Conservation (phyloP, 306 rosid genomes). For the Gastrolobium bilobum region DNA sequence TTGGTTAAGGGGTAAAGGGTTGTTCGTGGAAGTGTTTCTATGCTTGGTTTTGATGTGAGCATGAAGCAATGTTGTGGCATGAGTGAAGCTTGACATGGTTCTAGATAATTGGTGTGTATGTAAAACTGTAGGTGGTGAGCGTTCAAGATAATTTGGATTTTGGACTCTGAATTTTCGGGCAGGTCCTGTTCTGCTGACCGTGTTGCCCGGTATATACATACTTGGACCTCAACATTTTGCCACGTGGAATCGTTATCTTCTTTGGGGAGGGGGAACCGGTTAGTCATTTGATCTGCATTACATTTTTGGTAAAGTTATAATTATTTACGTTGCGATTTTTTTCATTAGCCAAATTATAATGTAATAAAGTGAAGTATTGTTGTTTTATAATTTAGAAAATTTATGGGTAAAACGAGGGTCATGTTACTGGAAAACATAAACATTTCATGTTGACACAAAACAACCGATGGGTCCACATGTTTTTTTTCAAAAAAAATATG, state of each 20-base stretch:
- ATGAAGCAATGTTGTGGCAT: slow-evolving; percentile 65
- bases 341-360: no score
- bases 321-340: no score
- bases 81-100: slow-evolving; percentile 74
- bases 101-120: slow-evolving; percentile 33
- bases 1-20: slow-evolving; percentile 22
- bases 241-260: slow-evolving; percentile 64
- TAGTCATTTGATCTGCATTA: no score
- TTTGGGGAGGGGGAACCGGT: neutral
- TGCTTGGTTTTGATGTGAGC: slow-evolving; percentile 61
- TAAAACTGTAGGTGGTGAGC: neutral
- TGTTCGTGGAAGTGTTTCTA: neutral
- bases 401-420: no score
- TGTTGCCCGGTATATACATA: slow-evolving; percentile 37
- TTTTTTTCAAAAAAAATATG: no score
- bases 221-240: slow-evolving; percentile 50
- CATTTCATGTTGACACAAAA: no score
- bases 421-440: no score
- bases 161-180: slow-evolving; percentile 49
- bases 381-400: no score
- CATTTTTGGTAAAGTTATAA: no score
- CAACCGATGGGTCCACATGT: no score
- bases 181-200: slow-evolving; percentile 49
- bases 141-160: slow-evolving; percentile 11
- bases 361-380: no score